A percentile compares a stretch with the other conserved stretches of the same genome.
Conservation (phyloP, 23 red algal species). For the Cyanidioschyzon merolae region DNA sequence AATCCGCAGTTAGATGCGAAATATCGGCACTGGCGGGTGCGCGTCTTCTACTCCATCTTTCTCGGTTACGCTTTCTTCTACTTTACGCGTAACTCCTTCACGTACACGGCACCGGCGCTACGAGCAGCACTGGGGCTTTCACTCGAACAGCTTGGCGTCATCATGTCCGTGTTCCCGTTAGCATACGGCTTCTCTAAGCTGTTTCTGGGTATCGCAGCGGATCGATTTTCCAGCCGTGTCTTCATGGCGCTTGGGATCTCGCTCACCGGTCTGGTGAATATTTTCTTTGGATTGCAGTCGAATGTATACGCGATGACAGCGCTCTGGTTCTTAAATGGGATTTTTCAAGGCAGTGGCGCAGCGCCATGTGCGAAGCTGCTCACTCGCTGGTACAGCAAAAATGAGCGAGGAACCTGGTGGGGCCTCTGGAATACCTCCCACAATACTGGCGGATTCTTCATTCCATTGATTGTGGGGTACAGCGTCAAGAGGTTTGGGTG, state of each 20-base stretch:
- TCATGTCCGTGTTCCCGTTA: slow-evolving; percentile 86
- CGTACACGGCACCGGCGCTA: slow-evolving; percentile 85
- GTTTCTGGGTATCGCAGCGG: slow-evolving; percentile 69
- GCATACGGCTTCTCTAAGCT: slow-evolving; percentile 98
- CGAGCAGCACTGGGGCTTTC: slow-evolving; percentile 71
- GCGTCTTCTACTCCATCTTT: slow-evolving; percentile 97
- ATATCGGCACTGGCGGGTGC: slow-evolving; percentile 54
- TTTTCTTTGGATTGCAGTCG: slow-evolving; percentile 85
- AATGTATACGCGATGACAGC: slow-evolving; percentile 49
- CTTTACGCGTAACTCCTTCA: slow-evolving; percentile 97
- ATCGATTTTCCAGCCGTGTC: slow-evolving; percentile 81
- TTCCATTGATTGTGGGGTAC: slow-evolving; percentile 88
- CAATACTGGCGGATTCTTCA: slow-evolving; percentile 98
- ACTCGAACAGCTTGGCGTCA: slow-evolving; percentile 86
- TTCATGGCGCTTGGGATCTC: slow-evolving; percentile 88
- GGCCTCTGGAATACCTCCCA: slow-evolving; percentile 99
- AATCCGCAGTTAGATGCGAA: neutral
- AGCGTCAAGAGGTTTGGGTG: slow-evolving; percentile 79
- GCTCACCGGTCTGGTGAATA: slow-evolving; percentile 89
- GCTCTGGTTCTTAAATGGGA: slow-evolving; percentile 81
- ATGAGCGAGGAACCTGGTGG: slow-evolving; percentile 97
- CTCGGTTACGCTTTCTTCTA: slow-evolving; percentile 95
- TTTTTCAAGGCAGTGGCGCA: slow-evolving; percentile 94
- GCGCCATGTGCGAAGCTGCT: slow-evolving; percentile 95
- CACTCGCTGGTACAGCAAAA: slow-evolving; percentile 89